Evolutionary conservation across 1,284 basidiomycete genomes (phyloP), one percentile per base, ranked within the genome.

Genomic region (Ganoderma multipileum): DNA sequence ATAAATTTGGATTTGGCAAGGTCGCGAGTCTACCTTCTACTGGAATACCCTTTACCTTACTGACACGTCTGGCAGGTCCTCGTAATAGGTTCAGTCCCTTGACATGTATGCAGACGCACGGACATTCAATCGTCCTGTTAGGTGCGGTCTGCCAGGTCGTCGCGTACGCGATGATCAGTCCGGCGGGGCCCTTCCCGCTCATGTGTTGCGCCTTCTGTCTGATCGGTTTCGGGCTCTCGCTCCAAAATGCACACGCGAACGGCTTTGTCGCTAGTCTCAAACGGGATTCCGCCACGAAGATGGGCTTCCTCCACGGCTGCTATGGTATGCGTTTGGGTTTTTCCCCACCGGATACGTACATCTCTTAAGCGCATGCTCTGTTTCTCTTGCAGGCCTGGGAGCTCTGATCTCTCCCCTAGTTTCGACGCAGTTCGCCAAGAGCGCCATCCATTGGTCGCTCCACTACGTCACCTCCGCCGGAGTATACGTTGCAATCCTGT

Each of bases 111-210:
- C 20, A 23, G 12, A n/a, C 8, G 6, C 20, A 12, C 1, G 55
- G 20, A 6, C 1, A 16, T n/a, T 58, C 2, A 33, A 14, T 0
- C 3, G 33, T 38, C 11, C 11, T 38, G 8, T 5, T 73, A 81
- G 86, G 84, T 23, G 81, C 84, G 2, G 42, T 83, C 20, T 79
- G 76, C 50, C 86, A 89, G 76, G 73, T 87, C 6, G 69, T 85
- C n/a, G 84, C 82, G 3, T 88, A 87, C 72, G 72, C 68, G 11
- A 76, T 83, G 20, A 76, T 79, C 77, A 83, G 85, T 12, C 83
- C 89, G 28, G 89, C 86, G 1, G 84, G 87, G 2, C 92, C 92
- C 0, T 94, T 91, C 76, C 89, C 91, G 0, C 81, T 89, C 4
- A 90, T 92, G 74, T 85, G 89, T 57, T 74, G 89, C 55, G 85